Evolutionary conservation across 108 stramenopile genomes (phyloP).

Genomic region (Stephanodiscus minutulus): DNA sequence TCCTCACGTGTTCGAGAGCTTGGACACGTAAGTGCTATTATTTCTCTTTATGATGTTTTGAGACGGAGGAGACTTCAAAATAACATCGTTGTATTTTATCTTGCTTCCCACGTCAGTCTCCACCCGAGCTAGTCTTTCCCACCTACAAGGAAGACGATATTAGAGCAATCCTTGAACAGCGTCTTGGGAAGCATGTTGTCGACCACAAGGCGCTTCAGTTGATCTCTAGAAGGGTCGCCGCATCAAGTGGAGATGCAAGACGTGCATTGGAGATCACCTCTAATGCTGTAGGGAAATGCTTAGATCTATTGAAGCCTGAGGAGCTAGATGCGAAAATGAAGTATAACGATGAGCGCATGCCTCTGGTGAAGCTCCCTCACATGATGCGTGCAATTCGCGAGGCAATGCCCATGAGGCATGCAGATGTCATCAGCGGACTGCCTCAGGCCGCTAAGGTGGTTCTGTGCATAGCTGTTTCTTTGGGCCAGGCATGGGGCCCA

Average conservation of each 20-base stretch:
- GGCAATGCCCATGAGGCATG: slow-evolving; percentile 33
- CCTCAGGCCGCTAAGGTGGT: slow-evolving; percentile 57
- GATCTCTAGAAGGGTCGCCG: slow-evolving; percentile 57
- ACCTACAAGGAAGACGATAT: slow-evolving; percentile 62
- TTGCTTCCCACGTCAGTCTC: slow-evolving; percentile 13
- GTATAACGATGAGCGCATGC: slow-evolving; percentile 19
- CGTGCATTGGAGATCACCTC: slow-evolving; percentile 55
- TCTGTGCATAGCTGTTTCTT: slow-evolving; percentile 54
- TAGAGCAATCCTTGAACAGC: slow-evolving; percentile 47
- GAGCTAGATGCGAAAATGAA: slow-evolving; percentile 7
- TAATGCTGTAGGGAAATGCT: slow-evolving; percentile 40
- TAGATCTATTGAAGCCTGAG: slow-evolving; percentile 11
- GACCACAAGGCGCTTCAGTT: slow-evolving; percentile 61
- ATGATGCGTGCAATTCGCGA: slow-evolving; percentile 59
- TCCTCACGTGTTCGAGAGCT: slow-evolving; percentile 50
- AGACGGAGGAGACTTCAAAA: neutral
- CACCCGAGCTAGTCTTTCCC: slow-evolving; percentile 54
- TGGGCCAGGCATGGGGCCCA: slow-evolving; percentile 36
- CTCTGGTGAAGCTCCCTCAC: slow-evolving; percentile 62
- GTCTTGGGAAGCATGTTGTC: slow-evolving; percentile 63
- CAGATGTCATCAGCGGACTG: slow-evolving; percentile 51
- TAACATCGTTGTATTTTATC: slow-evolving; percentile 13
- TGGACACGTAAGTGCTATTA: slow-evolving; percentile 58
- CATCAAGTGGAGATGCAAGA: slow-evolving; percentile 70
- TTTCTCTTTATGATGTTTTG: neutral